These are phyloP conservation scores for Sporisorium sorghi DNA, from an alignment of 1,284 basidiomycete species.

Conservation along the genomic window DNA sequence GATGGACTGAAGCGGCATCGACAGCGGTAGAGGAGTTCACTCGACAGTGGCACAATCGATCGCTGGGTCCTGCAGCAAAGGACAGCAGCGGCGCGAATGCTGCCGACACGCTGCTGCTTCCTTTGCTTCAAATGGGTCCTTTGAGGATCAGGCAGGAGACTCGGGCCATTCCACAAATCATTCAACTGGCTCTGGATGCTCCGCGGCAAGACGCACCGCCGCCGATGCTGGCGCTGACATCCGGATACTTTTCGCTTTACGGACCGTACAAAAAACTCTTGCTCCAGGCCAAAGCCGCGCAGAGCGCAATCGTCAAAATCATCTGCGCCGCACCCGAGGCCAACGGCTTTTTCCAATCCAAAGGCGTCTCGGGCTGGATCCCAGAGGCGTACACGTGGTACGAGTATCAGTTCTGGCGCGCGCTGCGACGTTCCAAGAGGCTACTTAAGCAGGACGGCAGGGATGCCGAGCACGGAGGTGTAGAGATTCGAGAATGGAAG, in stretches of 20 bases:
- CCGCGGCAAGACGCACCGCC: background rate
- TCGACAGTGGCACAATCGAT: slow-evolving; percentile 36
- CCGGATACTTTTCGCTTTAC: slow-evolving; percentile 93
- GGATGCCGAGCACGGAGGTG: slow-evolving; percentile 55
- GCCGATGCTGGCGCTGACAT: slow-evolving; percentile 73
- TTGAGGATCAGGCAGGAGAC: slow-evolving; percentile 70
- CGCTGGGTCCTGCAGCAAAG: background rate
- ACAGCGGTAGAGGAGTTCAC: slow-evolving; percentile 47
- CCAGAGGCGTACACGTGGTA: slow-evolving; percentile 94
- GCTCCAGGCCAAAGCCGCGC: slow-evolving; percentile 47
- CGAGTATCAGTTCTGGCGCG: slow-evolving; percentile 83
- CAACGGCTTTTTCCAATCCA: slow-evolving; percentile 93
- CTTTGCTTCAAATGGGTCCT: slow-evolving; percentile 70
- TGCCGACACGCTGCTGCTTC: slow-evolving; percentile 62
- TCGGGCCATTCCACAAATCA: slow-evolving; percentile 52
- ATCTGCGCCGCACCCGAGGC: slow-evolving; percentile 85
- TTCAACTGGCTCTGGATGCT: slow-evolving; percentile 18
- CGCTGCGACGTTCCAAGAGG: slow-evolving; percentile 71
- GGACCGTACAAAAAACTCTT: slow-evolving; percentile 74
- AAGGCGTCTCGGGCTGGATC: slow-evolving; percentile 88
- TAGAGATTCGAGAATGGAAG: slow-evolving; percentile 87
- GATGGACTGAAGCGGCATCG: slow-evolving; percentile 41
- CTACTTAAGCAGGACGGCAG: slow-evolving; percentile 64
- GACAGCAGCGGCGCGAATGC: background rate
- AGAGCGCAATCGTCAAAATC: slow-evolving; percentile 70